Conservation (phyloP, 352 stramenopile genomes). For the Globisporangium alternatum region DNA sequence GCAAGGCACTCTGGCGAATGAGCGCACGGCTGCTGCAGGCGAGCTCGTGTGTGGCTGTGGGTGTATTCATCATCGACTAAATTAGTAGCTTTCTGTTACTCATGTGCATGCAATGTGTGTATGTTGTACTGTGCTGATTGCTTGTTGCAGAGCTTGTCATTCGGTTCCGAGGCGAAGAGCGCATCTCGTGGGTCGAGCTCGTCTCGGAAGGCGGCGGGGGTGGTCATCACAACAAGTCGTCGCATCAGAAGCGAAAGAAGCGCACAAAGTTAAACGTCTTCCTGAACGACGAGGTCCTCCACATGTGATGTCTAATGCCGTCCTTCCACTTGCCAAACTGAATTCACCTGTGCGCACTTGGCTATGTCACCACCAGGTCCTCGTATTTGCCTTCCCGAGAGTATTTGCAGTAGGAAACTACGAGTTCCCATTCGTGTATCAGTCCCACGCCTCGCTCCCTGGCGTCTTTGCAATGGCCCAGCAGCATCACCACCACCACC, state of each 20-base stretch:
- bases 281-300: conserved; percentile 6
- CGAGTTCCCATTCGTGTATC: conserved; percentile 25
- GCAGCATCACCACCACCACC: background rate
- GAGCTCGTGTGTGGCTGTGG: conserved; percentile 9
- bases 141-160: conserved; percentile 9
- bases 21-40: too few relatives aligned
- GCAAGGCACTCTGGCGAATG: too few relatives aligned
- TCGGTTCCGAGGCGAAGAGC: conserved; percentile 10
- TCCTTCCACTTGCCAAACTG: background rate
- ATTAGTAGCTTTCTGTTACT: background rate
- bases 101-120: background rate
- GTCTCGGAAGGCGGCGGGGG: background rate
- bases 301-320: background rate
- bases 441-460: conserved; percentile 20
- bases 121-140: background rate
- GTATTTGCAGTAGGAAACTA: conserved; percentile 17
- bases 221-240: background rate
- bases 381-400: conserved; percentile 23
- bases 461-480: conserved; percentile 11
- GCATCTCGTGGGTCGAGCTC: conserved; percentile 8
- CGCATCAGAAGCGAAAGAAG: conserved; percentile 8
- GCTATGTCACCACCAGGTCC: conserved; percentile 6
- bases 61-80: too few relatives aligned
- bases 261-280: conserved; percentile 15
- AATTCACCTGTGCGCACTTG: background rate